Conservation (phyloP, 495 filamentous ascomycete genomes). For the Neurospora cerealis region DNA sequence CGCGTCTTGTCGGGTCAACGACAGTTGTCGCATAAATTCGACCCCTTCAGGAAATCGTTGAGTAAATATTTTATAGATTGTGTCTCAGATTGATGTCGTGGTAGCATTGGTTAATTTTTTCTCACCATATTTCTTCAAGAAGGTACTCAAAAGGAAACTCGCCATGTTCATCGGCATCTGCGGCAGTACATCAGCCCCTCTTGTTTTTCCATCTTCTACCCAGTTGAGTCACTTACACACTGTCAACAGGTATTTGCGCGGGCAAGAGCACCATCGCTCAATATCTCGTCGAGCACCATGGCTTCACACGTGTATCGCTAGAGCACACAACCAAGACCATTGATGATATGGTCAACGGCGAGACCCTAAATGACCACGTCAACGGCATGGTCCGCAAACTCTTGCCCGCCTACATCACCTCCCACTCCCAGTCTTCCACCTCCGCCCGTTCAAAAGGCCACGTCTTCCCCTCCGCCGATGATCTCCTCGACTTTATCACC, state of each 20-base stretch:
- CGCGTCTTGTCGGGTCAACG: background rate
- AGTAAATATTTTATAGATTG: background rate
- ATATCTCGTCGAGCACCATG: slow-evolving; percentile 68
- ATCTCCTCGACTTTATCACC: slow-evolving; percentile 75
- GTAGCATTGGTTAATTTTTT: background rate
- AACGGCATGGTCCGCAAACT: background rate
- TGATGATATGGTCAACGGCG: background rate
- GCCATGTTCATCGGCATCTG: slow-evolving; percentile 90
- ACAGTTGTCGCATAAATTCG: background rate
- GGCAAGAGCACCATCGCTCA: slow-evolving; percentile 80
- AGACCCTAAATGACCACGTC: background rate
- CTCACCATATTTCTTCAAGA: background rate
- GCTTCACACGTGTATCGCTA: slow-evolving; percentile 53
- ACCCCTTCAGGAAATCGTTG: background rate
- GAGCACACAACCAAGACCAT: slow-evolving; percentile 4
- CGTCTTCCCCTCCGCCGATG: slow-evolving; percentile 48
- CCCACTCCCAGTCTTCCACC: slow-evolving; percentile 3
- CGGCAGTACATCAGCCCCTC: slow-evolving; percentile 51
- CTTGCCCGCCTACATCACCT: background rate
- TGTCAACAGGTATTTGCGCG: slow-evolving; percentile 64
- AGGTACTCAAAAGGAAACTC: background rate
- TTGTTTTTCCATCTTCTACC: background rate
- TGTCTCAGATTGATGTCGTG: background rate
- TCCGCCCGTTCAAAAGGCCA: slow-evolving; percentile 12
- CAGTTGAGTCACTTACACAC: slow-evolving; percentile 12